Percentiles rank a stretch among this genome's conserved stretches.
phyloP scores from a whole-genome alignment of 2,329 filamentous ascomycete genomes.

The Verticillium albo-atrum region DNA sequence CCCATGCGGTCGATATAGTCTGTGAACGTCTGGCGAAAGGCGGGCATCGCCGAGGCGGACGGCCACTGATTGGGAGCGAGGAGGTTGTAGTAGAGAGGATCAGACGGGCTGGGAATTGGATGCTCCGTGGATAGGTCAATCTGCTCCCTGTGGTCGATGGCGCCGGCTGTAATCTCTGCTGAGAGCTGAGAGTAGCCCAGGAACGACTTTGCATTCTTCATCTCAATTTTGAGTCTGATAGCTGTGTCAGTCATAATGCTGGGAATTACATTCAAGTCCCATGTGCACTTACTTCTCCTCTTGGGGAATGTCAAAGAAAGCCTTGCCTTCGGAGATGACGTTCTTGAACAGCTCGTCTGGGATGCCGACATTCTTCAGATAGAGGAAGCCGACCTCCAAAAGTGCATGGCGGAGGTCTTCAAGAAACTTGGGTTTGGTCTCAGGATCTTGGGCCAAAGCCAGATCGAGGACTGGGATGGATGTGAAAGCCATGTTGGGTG shows the following conservation, averaged over 20 bases:
- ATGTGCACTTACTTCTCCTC: slow-evolving; percentile 61
- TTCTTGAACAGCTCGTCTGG: slow-evolving; percentile 58
- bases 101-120: slow-evolving; percentile 53
- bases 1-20: slow-evolving; percentile 78
- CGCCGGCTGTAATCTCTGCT: slow-evolving; percentile 68
- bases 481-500: slow-evolving; percentile 59
- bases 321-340: slow-evolving; percentile 63
- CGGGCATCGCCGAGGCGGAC: slow-evolving; percentile 53
- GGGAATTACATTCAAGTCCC: neutral
- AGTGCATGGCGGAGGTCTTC: slow-evolving; percentile 67
- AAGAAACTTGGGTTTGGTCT: slow-evolving; percentile 70
- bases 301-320: slow-evolving; percentile 71
- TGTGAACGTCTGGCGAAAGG: slow-evolving; percentile 64
- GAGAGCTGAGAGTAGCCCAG: slow-evolving; percentile 64
- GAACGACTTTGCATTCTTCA: slow-evolving; percentile 70
- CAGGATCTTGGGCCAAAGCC: slow-evolving; percentile 55
- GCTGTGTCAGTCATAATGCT: neutral
- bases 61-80: slow-evolving; percentile 82
- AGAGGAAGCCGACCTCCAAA: slow-evolving; percentile 84
- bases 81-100: slow-evolving; percentile 71
- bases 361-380: slow-evolving; percentile 76
- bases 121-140: slow-evolving; percentile 83
- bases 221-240: slow-evolving; percentile 58
- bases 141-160: slow-evolving; percentile 78
- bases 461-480: slow-evolving; percentile 76